Evolutionary conservation across 2,329 filamentous ascomycete species (phyloP).

Genomic region (Claviceps digitariae): DNA sequence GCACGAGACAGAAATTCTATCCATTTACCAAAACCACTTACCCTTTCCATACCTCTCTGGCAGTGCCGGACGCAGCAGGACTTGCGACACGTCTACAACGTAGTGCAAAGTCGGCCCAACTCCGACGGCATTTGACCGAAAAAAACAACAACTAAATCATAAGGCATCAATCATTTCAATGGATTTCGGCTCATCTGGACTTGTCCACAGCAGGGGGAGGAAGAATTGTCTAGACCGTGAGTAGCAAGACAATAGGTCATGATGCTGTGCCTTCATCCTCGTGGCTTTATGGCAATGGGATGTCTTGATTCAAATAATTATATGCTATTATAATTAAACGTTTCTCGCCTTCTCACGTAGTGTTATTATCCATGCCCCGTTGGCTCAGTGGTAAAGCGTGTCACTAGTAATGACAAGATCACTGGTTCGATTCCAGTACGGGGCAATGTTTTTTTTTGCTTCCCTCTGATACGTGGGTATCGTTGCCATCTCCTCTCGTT

Average conservation of each 20-base stretch:
- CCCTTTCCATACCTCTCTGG: neutral
- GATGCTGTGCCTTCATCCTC: too few species aligned
- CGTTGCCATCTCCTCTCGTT: too few species aligned
- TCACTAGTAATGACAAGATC: slow-evolving; percentile 21
- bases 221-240: too few species aligned
- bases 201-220: neutral
- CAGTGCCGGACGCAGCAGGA: neutral
- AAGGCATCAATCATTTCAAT: neutral
- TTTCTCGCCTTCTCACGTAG: too few species aligned
- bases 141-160: neutral
- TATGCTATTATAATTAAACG: too few species aligned
- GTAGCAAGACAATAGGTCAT: too few species aligned
- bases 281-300: too few species aligned
- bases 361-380: too few species aligned
- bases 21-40: neutral
- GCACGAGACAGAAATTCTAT: neutral
- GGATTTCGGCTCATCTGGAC: neutral
- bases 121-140: neutral
- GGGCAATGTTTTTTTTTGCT: slow-evolving; percentile 7
- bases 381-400: slow-evolving; percentile 19
- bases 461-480: too few species aligned
- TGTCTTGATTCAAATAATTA: too few species aligned
- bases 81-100: neutral
- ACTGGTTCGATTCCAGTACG: slow-evolving; percentile 18
- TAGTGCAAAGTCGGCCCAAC: neutral